Evolutionary conservation across 1,284 basidiomycete species (phyloP).

Genomic region (Cryptococcus jaspeensis): DNA sequence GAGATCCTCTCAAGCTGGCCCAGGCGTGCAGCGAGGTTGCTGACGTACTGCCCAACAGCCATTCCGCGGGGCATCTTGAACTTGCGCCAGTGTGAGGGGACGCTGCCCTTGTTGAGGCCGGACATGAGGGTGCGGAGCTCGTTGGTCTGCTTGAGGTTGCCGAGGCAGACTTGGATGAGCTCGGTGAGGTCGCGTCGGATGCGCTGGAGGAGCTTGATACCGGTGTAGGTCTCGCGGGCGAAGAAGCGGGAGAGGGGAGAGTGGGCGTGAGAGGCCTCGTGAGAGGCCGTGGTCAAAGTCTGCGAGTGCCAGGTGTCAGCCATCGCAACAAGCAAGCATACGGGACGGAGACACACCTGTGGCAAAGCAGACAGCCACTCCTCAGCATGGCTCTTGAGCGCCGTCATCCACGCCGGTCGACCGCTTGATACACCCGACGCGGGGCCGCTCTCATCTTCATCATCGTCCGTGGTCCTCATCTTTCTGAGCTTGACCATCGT

Average conservation of each 20-base stretch:
- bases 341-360: slow-evolving; percentile 56
- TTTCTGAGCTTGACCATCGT: slow-evolving; percentile 81
- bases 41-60: slow-evolving; percentile 79
- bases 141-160: slow-evolving; percentile 88
- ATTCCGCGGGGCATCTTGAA: slow-evolving; percentile 82
- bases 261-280: slow-evolving; percentile 16
- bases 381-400: slow-evolving; percentile 70
- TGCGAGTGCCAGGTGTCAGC: neutral
- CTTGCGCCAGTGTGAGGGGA: slow-evolving; percentile 79
- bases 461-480: slow-evolving; percentile 85
- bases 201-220: slow-evolving; percentile 68
- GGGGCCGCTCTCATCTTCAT: slow-evolving; percentile 65
- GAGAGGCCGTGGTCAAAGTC: slow-evolving; percentile 23
- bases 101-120: slow-evolving; percentile 82
- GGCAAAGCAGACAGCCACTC: slow-evolving; percentile 80
- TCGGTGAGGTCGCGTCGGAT: slow-evolving; percentile 77
- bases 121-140: slow-evolving; percentile 84
- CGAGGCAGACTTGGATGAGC: slow-evolving; percentile 79
- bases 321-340: neutral
- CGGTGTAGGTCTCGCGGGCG: slow-evolving; percentile 79
- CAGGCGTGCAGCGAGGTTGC: slow-evolving; percentile 74
- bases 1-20: slow-evolving; percentile 77
- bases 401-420: slow-evolving; percentile 91
- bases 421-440: slow-evolving; percentile 62
- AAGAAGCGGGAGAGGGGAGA: slow-evolving; percentile 87